Percentiles rank a stretch among this genome's conserved stretches.
phyloP scores from a whole-genome alignment of 192 early-diverging fungal genomes.

The Backusella australiensis region DNA sequence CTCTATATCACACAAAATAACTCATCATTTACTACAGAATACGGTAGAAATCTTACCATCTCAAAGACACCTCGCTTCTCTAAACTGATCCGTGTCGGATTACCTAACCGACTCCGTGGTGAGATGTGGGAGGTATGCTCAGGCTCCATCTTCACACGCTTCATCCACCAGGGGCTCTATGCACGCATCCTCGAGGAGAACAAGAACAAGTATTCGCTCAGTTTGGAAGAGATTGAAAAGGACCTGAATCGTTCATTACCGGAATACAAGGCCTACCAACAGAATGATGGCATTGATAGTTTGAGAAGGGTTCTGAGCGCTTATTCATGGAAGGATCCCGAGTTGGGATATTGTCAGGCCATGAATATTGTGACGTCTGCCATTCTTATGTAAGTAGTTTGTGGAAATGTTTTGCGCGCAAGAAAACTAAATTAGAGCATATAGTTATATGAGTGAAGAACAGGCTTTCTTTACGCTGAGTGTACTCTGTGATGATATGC shows the following conservation, averaged over 20 bases:
- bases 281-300: conserved; percentile 76
- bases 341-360: conserved; percentile 92
- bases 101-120: conserved; percentile 79
- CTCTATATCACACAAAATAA: too few species aligned
- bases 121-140: conserved; percentile 90
- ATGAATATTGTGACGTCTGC: conserved; percentile 93
- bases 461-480: conserved; percentile 88
- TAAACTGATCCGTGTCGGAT: conserved; percentile 77
- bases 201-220: conserved; percentile 59
- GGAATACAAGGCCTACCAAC: conserved; percentile 83
- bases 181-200: conserved; percentile 61
- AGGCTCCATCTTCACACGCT: conserved; percentile 79
- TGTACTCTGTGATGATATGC: conserved; percentile 72
- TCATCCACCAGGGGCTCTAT: conserved; percentile 79
- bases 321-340: conserved; percentile 64
- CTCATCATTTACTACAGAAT: conserved; percentile 23
- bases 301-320: conserved; percentile 77
- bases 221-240: conserved; percentile 90
- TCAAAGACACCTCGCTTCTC: conserved; percentile 78
- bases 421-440: neutral
- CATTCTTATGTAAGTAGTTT: conserved; percentile 57
- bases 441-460: conserved; percentile 79
- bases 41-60: conserved; percentile 81
- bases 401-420: too few species aligned
- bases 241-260: conserved; percentile 83